Conservation (phyloP, 768 basidiomycete species). For the Xanthoconium purpureum region DNA sequence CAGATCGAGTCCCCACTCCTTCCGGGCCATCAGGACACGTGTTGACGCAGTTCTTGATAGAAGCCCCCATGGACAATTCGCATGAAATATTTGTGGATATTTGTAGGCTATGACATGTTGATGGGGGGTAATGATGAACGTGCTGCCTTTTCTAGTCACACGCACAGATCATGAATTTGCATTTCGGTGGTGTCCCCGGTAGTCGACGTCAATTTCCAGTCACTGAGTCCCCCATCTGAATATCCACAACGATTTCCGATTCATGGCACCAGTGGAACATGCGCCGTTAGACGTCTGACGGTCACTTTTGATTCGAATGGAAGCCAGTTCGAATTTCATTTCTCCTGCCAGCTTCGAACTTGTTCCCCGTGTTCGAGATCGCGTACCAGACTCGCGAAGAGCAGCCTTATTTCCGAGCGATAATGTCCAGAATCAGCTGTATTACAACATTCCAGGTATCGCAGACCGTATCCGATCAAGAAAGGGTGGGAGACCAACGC, state of each 20-base stretch:
- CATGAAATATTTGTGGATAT: neutral
- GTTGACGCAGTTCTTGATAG: constrained; percentile 6
- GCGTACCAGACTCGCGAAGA: neutral
- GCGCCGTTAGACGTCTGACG: neutral
- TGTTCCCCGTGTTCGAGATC: neutral
- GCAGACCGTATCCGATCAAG: constrained; percentile 33
- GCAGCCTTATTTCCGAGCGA: constrained; percentile 15
- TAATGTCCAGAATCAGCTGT: constrained; percentile 31
- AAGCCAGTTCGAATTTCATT: constrained; percentile 16
- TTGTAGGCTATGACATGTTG: constrained; percentile 3
- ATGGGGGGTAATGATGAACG: neutral
- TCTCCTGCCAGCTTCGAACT: neutral
- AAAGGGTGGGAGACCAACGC: constrained; percentile 10
- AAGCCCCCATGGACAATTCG: neutral
- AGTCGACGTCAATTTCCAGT: neutral
- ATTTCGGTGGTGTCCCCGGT: constrained; percentile 1
- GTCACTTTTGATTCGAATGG: constrained; percentile 13
- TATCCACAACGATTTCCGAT: constrained; percentile 12
- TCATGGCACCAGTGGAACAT: neutral
- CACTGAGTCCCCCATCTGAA: neutral
- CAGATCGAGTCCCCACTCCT: neutral
- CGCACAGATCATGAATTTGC: constrained; percentile 14
- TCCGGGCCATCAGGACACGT: neutral
- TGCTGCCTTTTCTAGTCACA: constrained; percentile 5
- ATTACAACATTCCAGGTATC: constrained; percentile 39